A percentile compares a stretch with the other conserved stretches of the same genome.
phyloP scores from a whole-genome alignment of 768 basidiomycete species.

The Pholiota molesta region DNA sequence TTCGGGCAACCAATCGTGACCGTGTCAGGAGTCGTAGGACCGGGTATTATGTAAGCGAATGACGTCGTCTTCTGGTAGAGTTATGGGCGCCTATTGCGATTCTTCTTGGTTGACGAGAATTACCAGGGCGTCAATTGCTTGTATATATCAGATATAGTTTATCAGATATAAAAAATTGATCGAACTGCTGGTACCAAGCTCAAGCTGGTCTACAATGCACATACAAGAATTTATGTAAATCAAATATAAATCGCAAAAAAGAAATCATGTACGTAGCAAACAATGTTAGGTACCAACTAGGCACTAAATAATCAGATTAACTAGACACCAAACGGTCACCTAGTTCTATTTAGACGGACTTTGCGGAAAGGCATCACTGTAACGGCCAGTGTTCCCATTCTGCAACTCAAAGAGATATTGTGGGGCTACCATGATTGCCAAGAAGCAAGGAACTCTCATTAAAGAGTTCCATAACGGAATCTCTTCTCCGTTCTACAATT shows the following conservation, averaged over 20 bases:
- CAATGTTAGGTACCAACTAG: no score
- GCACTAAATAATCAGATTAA: no score
- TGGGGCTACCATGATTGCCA: neutral
- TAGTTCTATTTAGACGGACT: neutral
- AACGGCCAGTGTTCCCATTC: neutral
- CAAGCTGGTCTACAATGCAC: no score
- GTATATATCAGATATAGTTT: no score
- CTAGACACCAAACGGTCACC: no score
- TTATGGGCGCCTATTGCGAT: neutral
- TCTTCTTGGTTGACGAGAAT: no score
- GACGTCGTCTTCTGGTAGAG: neutral
- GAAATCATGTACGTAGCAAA: neutral
- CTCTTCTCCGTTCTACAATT: constrained; percentile 24
- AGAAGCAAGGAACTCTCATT: constrained; percentile 8
- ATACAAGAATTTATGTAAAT: no score
- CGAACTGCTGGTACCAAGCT: no score
- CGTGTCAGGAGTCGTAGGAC: neutral
- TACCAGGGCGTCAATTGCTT: no score
- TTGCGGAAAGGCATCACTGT: neutral
- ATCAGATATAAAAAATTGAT: no score
- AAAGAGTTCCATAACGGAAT: neutral
- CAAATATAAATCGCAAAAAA: no score
- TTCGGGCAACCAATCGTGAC: neutral
- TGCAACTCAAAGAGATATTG: constrained; percentile 3
- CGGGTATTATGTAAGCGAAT: neutral